phyloP scores from a whole-genome alignment of 805 yeast genomes.

The Candida sithepensis region DNA sequence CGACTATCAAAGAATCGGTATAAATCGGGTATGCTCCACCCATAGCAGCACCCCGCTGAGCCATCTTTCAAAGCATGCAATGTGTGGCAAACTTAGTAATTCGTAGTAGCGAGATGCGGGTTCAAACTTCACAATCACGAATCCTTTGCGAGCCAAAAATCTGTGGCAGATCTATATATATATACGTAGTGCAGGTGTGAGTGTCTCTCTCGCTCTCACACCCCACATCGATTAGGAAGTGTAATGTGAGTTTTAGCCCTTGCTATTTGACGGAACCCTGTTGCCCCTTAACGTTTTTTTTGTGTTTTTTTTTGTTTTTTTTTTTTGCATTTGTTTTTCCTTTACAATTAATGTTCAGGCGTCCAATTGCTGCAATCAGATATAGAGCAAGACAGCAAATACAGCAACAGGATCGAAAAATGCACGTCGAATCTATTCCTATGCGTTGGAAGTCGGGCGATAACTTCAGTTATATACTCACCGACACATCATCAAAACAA shows the following conservation, averaged over 20 bases:
- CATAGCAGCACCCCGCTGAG: too few relatives aligned
- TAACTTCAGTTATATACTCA: conserved; percentile 79
- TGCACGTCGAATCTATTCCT: conserved; percentile 81
- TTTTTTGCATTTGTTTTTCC: background rate
- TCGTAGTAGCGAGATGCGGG: too few relatives aligned
- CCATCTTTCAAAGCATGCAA: too few relatives aligned
- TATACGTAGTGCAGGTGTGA: too few relatives aligned
- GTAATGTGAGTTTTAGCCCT: background rate
- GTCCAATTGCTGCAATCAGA: background rate
- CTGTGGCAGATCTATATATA: too few relatives aligned
- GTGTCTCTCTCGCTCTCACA: background rate
- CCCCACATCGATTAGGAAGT: background rate
- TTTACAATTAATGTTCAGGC: background rate
- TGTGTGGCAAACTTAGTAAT: too few relatives aligned
- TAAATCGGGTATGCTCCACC: too few relatives aligned
- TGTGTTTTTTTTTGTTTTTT: background rate
- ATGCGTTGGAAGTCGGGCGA: conserved; percentile 97
- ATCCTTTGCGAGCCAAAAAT: too few relatives aligned
- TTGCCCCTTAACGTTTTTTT: background rate
- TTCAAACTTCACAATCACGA: too few relatives aligned
- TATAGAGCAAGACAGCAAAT: too few relatives aligned
- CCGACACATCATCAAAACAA: conserved; percentile 60
- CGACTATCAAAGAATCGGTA: too few relatives aligned
- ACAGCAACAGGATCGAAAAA: conserved; percentile 45
- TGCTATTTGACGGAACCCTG: background rate